These are phyloP conservation scores for Exophiala xenobiotica DNA, from an alignment of 2,329 filamentous ascomycete species.

Conservation along the genomic window DNA sequence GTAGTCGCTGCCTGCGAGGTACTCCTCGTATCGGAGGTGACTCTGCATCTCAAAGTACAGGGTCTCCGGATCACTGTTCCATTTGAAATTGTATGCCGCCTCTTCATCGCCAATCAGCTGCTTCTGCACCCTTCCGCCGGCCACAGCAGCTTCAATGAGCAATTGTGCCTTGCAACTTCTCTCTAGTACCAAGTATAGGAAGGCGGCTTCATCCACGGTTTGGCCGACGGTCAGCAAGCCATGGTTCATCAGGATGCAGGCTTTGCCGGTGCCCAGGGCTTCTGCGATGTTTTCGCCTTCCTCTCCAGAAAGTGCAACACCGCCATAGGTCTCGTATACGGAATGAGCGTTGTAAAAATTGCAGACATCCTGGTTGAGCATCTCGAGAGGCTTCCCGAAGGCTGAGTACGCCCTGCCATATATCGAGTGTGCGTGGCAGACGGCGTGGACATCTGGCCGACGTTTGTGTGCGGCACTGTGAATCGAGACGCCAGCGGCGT, in stretches of 20 bases:
- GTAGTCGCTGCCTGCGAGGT: neutral
- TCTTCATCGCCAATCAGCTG: slow-evolving; percentile 51
- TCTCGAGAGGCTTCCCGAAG: slow-evolving; percentile 47
- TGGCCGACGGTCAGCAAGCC: slow-evolving; percentile 60
- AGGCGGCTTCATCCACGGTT: slow-evolving; percentile 73
- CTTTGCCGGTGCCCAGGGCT: slow-evolving; percentile 29
- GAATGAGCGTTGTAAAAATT: slow-evolving; percentile 54
- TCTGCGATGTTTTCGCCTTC: slow-evolving; percentile 64
- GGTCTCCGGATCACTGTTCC: slow-evolving; percentile 1
- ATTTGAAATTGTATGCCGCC: slow-evolving; percentile 12
- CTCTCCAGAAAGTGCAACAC: slow-evolving; percentile 59
- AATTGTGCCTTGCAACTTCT: slow-evolving; percentile 67
- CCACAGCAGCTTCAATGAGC: slow-evolving; percentile 64
- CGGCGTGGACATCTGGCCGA: slow-evolving; percentile 51
- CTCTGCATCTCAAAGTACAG: slow-evolving; percentile 3
- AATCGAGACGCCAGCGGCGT: slow-evolving; percentile 47
- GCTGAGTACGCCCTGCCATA: slow-evolving; percentile 50
- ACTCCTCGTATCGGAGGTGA: neutral
- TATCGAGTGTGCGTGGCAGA: slow-evolving; percentile 41
- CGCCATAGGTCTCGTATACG: slow-evolving; percentile 64
- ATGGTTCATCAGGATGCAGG: slow-evolving; percentile 35
- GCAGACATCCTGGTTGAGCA: slow-evolving; percentile 49
- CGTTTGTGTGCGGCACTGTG: slow-evolving; percentile 49
- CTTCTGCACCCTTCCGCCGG: slow-evolving; percentile 46
- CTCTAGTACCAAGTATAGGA: slow-evolving; percentile 67